Evolutionary conservation across 768 basidiomycete species (phyloP).

Genomic region (Favolaschia claudopus): DNA sequence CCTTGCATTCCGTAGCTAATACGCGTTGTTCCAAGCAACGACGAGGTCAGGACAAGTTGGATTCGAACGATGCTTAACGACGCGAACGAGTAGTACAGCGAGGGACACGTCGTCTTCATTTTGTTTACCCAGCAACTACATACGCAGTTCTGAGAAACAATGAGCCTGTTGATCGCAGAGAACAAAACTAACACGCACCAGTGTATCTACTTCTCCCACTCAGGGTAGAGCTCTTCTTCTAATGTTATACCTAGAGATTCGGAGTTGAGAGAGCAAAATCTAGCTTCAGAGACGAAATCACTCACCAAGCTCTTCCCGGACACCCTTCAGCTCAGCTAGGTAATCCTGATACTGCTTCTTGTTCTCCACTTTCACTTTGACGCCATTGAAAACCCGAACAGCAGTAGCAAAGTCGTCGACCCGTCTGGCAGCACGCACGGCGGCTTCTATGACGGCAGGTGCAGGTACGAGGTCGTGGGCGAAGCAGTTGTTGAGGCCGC

Average conservation of each 20-base stretch:
- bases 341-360: constrained; percentile 94
- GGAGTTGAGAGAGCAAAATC: background rate
- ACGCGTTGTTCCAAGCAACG: too few relatives aligned
- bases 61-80: too few relatives aligned
- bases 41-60: too few relatives aligned
- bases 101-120: too few relatives aligned
- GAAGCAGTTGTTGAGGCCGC: constrained; percentile 99
- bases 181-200: too few relatives aligned
- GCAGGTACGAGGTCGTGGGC: constrained; percentile 96
- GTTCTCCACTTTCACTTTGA: constrained; percentile 98
- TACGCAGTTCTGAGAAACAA: too few relatives aligned
- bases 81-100: too few relatives aligned
- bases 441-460: constrained; percentile 84
- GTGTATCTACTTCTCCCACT: constrained; percentile 41
- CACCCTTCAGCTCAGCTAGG: constrained; percentile 85
- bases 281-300: background rate
- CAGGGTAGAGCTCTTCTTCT: constrained; percentile 55
- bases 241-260: constrained; percentile 43
- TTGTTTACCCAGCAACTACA: too few relatives aligned
- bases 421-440: constrained; percentile 84
- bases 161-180: too few relatives aligned
- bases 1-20: too few relatives aligned
- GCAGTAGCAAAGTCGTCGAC: constrained; percentile 98
- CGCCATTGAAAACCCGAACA: constrained; percentile 93
- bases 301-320: constrained; percentile 92